Conservation (phyloP, 257 asterid species). For the Jasminum sambac region DNA sequence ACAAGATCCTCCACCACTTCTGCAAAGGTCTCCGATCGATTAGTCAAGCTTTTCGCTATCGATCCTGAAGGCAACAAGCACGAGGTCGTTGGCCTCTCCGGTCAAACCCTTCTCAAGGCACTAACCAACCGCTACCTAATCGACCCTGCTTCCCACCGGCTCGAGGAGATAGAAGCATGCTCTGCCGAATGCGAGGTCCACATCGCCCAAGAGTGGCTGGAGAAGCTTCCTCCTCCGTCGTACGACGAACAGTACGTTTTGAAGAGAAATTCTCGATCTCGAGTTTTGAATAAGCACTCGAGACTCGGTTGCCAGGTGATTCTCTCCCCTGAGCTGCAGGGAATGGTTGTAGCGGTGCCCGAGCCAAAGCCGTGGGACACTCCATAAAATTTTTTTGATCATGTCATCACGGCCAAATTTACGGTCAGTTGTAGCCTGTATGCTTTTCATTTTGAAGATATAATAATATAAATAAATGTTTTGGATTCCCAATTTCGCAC, state of each 20-base stretch:
- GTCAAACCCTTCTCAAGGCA: conserved; percentile 86
- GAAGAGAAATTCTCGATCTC: conserved; percentile 54
- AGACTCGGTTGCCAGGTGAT: not conserved
- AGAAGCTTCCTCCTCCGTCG: conserved; percentile 73
- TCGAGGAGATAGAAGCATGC: conserved; percentile 93
- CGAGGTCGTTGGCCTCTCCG: conserved; percentile 63
- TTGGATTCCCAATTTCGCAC: conserved; percentile 21
- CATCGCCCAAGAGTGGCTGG: conserved; percentile 96
- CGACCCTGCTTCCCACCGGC: conserved; percentile 89
- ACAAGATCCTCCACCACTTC: conserved; percentile 33
- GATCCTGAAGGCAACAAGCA: conserved; percentile 74
- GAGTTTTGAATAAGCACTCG: not conserved
- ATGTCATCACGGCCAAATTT: not conserved
- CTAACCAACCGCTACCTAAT: conserved; percentile 65
- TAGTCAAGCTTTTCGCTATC: conserved; percentile 73
- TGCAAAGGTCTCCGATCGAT: conserved; percentile 78
- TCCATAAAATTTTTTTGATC: not conserved
- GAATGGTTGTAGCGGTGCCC: conserved; percentile 37
- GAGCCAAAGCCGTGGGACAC: conserved; percentile 5
- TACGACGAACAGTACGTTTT: not conserved
- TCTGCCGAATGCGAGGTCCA: conserved; percentile 99
- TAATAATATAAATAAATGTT: conserved; percentile 32
- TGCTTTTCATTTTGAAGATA: conserved; percentile 11
- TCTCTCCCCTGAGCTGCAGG: not conserved
- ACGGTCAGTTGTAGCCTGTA: conserved; percentile 21